A percentile compares a stretch with the other conserved stretches of the same genome.
Evolutionary conservation across 345 rosid species (phyloP).

Genomic region (Iberis pinnata): DNA sequence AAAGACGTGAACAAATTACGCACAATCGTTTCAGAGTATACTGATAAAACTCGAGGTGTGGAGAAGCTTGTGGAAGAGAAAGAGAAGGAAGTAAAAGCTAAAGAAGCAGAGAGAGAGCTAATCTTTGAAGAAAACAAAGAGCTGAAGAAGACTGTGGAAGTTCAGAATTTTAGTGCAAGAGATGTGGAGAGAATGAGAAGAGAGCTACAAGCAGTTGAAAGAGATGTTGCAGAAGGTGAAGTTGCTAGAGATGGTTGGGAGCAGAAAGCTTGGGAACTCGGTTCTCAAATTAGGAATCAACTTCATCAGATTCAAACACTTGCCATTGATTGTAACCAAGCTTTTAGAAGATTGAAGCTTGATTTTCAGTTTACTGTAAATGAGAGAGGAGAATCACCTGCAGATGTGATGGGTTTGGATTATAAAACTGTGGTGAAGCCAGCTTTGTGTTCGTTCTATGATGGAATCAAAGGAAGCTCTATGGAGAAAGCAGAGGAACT

Average conservation of each 20-base stretch:
- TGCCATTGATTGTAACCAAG: conserved; percentile 70
- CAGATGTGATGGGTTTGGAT: conserved; percentile 76
- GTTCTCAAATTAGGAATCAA: conserved; percentile 36
- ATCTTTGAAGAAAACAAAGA: conserved; percentile 63
- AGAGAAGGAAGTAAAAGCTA: conserved; percentile 41
- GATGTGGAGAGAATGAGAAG: conserved; percentile 94
- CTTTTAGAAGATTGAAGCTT: conserved; percentile 63
- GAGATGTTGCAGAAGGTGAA: conserved; percentile 63
- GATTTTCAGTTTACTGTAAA: conserved; percentile 51
- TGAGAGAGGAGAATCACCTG: conserved; percentile 48
- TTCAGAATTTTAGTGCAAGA: conserved; percentile 63
- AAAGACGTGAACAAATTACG: conserved; percentile 65
- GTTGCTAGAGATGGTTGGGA: conserved; percentile 61
- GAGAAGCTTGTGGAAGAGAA: conserved; percentile 59
- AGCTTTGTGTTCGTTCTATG: conserved; percentile 43
- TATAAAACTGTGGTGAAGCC: conserved; percentile 59
- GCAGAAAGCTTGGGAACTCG: conserved; percentile 75
- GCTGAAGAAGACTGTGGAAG: conserved; percentile 57
- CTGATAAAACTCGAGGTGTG: conserved; percentile 32
- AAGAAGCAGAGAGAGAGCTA: conserved; percentile 53
- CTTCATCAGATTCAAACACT: conserved; percentile 63
- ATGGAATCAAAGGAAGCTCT: conserved; percentile 46
- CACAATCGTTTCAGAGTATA: conserved; percentile 42
- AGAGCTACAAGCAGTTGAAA: conserved; percentile 80
- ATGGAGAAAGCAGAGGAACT: conserved; percentile 47